phyloP scores from a whole-genome alignment of 352 stramenopile genomes.

The Phytopythium mirpurense region DNA sequence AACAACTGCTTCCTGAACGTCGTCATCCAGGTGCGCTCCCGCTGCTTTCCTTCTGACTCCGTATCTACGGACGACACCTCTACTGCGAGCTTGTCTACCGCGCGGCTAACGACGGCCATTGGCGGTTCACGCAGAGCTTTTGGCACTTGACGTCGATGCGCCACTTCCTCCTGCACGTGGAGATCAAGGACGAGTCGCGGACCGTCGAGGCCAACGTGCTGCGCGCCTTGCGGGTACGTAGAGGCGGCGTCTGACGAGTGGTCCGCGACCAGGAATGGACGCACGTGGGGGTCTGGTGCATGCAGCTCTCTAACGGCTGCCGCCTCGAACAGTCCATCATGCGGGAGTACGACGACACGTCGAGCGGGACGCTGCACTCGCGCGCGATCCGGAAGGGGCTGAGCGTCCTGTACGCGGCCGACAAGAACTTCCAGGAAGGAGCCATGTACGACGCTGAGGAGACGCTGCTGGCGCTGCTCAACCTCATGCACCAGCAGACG shows the following conservation, averaged over 20 bases:
- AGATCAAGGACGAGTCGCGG: slow-evolving; percentile 72
- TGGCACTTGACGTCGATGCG: slow-evolving; percentile 88
- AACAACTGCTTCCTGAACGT: slow-evolving; percentile 92
- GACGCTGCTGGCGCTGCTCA: slow-evolving; percentile 75
- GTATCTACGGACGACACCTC: too few relatives aligned
- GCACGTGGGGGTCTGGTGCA: too few relatives aligned
- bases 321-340: slow-evolving; percentile 70
- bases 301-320: too few relatives aligned
- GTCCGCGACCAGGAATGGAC: too few relatives aligned
- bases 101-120: too few relatives aligned
- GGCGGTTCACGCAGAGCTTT: slow-evolving; percentile 48
- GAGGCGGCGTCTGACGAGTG: too few relatives aligned
- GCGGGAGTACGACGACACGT: slow-evolving; percentile 81
- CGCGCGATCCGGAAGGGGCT: slow-evolving; percentile 73
- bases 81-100: too few relatives aligned
- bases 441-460: slow-evolving; percentile 88
- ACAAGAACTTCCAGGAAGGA: slow-evolving; percentile 85
- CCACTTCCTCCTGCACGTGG: slow-evolving; percentile 79
- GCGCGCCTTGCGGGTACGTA: slow-evolving; percentile 45
- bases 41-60: background rate
- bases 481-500: slow-evolving; percentile 86
- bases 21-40: slow-evolving; percentile 47
- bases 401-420: slow-evolving; percentile 76
- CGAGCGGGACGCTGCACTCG: slow-evolving; percentile 71
- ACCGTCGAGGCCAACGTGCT: slow-evolving; percentile 74